phyloP scores from a whole-genome alignment of 208 protist genomes.

The Acanthamoeba triangularis region DNA sequence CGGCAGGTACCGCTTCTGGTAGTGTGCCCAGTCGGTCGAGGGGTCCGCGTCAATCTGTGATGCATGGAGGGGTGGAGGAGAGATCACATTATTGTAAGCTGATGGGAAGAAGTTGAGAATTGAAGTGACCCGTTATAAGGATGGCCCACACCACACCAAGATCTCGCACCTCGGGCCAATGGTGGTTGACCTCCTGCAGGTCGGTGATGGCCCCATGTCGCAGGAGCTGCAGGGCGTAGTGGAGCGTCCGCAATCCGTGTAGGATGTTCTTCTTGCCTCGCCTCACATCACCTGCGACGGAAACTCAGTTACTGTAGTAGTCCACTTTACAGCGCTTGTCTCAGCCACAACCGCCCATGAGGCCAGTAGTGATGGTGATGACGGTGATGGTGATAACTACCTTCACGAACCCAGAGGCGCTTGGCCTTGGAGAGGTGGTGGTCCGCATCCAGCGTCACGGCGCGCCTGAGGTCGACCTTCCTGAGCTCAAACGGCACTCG shows the following conservation, averaged over 20 bases:
- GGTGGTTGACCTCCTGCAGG: neutral
- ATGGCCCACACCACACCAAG: neutral
- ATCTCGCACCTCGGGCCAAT: neutral
- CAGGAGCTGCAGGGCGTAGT: neutral
- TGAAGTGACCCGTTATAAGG: too few species aligned
- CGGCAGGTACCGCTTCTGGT: conserved; percentile 24
- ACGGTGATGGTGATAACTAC: neutral
- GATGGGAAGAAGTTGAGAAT: too few species aligned
- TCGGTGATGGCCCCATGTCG: neutral
- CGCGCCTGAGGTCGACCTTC: conserved; percentile 14
- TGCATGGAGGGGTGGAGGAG: too few species aligned
- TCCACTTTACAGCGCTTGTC: too few species aligned
- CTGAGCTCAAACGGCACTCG: conserved; percentile 3
- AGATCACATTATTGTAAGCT: too few species aligned
- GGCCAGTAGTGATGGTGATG: neutral
- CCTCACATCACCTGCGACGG: neutral
- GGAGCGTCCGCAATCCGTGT: conserved; percentile 6
- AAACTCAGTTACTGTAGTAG: too few species aligned
- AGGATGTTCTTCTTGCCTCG: conserved; percentile 51
- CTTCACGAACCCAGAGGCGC: conserved; percentile 42
- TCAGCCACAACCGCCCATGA: neutral
- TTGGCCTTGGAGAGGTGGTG: conserved; percentile 66
- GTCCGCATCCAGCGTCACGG: conserved; percentile 24
- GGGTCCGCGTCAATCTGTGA: neutral
- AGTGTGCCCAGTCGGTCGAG: conserved; percentile 12